These are phyloP conservation scores for Adansonia rubrostipa DNA, from an alignment of 441 rosid genomes.

Conservation along the genomic window DNA sequence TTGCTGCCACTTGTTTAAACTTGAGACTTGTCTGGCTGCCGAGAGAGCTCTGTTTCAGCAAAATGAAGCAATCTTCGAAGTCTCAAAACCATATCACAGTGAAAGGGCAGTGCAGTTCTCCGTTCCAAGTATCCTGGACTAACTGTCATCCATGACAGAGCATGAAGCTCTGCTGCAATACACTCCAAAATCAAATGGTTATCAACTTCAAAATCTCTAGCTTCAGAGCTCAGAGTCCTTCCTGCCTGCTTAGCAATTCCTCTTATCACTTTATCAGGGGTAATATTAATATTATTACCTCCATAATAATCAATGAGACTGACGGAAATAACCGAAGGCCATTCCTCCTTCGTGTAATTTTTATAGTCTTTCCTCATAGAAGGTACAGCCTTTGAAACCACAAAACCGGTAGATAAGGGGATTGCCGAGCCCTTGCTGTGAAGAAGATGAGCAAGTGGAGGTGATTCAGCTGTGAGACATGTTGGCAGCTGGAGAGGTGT, in stretches of 20 bases:
- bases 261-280: conserved; percentile 56
- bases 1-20: conserved; percentile 31
- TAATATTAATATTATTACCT: conserved; percentile 50
- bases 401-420: conserved; percentile 90
- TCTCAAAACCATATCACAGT: conserved; percentile 95
- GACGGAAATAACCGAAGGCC: conserved; percentile 94
- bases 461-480: conserved; percentile 98
- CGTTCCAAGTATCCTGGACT: conserved; percentile 89
- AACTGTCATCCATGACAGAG: conserved; percentile 96
- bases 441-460: conserved; percentile 99
- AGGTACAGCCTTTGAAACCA: conserved; percentile 92
- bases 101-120: conserved; percentile 90
- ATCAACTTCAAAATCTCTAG: conserved; percentile 77
- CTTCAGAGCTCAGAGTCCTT: conserved; percentile 51
- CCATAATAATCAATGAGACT: conserved; percentile 93
- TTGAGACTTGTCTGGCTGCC: conserved; percentile 62
- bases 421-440: conserved; percentile 95
- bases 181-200: conserved; percentile 83
- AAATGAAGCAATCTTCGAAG: conserved; percentile 96
- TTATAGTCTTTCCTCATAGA: conserved; percentile 82
- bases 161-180: conserved; percentile 92
- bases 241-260: conserved; percentile 68
- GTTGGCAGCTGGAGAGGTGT: conserved; percentile 94
- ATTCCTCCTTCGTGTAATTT: conserved; percentile 77
- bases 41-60: conserved; percentile 89